Evolutionary conservation across 306 rosid genomes (phyloP).

Genomic region (Erythrophleum fordii): DNA sequence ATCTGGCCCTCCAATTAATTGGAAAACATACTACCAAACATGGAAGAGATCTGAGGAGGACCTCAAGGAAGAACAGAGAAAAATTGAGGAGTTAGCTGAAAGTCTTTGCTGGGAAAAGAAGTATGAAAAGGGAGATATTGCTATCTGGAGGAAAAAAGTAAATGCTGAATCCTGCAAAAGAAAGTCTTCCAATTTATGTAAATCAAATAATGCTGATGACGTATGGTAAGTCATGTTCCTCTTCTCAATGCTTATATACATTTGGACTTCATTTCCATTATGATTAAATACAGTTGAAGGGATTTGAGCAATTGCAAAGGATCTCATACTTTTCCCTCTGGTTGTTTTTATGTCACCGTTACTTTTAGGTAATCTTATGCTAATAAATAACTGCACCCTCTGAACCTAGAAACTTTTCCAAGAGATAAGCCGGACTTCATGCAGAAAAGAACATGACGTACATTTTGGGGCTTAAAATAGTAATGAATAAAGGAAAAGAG

Average conservation of each 20-base stretch:
- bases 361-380: background rate
- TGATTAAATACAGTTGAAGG: background rate
- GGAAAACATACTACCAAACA: conserved; percentile 89
- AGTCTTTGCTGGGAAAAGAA: conserved; percentile 97
- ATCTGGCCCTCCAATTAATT: conserved; percentile 98
- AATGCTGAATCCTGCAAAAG: conserved; percentile 72
- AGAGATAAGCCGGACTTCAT: background rate
- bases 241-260: conserved; percentile 1
- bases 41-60: conserved; percentile 93
- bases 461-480: conserved; percentile 1
- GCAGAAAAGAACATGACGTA: conserved; percentile 1
- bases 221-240: conserved; percentile 68
- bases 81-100: conserved; percentile 80
- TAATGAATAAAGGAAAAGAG: background rate
- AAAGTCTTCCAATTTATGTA: conserved; percentile 56
- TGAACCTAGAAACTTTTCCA: background rate
- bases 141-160: conserved; percentile 81
- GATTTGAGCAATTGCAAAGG: conserved; percentile 6
- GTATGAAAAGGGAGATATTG: conserved; percentile 96
- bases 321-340: conserved; percentile 10
- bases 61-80: conserved; percentile 79
- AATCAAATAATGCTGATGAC: conserved; percentile 67
- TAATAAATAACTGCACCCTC: conserved; percentile 8
- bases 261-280: background rate
- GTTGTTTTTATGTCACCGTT: conserved; percentile 10